Percentiles rank a stretch among this genome's conserved stretches.
phyloP scores from a whole-genome alignment of 306 rosid genomes.

The Potentilla sterilis region DNA sequence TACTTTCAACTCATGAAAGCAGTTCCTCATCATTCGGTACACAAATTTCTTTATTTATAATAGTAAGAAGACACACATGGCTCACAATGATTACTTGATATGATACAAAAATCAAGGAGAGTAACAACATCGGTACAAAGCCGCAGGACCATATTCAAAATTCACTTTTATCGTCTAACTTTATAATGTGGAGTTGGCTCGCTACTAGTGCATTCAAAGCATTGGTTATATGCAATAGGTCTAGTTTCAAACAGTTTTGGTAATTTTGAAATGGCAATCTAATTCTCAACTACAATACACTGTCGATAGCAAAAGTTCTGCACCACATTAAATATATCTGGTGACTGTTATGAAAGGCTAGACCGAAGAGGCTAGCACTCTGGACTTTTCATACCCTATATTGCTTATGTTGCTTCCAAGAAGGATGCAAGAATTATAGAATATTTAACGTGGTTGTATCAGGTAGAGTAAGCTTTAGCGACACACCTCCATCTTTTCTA shows the following conservation, averaged over 20 bases:
- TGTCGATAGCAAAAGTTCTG: background rate
- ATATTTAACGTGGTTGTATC: background rate
- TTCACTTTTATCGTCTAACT: background rate
- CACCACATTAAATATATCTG: background rate
- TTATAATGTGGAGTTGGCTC: background rate
- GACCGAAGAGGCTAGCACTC: background rate
- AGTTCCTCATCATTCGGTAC: background rate
- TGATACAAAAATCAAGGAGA: background rate
- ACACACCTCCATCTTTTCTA: conserved; percentile 47
- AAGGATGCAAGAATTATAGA: background rate
- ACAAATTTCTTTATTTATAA: background rate
- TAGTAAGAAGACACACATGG: background rate
- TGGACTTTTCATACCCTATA: background rate
- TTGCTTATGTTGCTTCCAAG: too few relatives aligned
- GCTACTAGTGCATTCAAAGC: background rate
- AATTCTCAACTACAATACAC: background rate
- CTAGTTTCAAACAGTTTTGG: background rate
- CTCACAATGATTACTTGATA: background rate
- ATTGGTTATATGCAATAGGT: background rate
- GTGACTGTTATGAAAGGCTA: background rate
- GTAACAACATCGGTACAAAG: background rate
- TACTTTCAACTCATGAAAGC: background rate
- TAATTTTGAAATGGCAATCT: conserved; percentile 2
- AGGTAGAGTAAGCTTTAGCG: background rate
- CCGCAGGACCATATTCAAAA: background rate